These are phyloP conservation scores for Akanthomyces dipterigenus DNA, from an alignment of 2,329 filamentous ascomycete species.

Conservation along the genomic window DNA sequence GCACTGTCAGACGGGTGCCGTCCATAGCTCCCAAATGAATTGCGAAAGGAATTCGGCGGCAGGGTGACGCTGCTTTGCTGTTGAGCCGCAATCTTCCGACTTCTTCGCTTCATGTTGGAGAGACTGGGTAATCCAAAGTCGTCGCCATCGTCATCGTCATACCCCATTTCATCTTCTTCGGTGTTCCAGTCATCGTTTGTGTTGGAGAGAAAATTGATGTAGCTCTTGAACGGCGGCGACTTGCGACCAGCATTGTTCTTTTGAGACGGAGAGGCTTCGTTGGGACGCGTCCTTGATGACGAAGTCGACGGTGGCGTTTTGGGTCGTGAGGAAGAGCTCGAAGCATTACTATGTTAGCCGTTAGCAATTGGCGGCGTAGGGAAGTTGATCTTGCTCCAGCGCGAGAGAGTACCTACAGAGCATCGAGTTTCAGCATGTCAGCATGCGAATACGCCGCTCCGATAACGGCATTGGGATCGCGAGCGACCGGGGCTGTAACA, in stretches of 20 bases:
- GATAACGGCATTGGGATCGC: slow-evolving; percentile 69
- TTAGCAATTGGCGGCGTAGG: slow-evolving; percentile 12
- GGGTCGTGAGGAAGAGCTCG: slow-evolving; percentile 56
- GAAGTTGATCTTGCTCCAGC: not conserved
- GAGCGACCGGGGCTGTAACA: slow-evolving; percentile 30
- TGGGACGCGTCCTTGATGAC: slow-evolving; percentile 41
- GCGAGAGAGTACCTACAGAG: slow-evolving; percentile 50
- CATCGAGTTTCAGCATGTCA: slow-evolving; percentile 84
- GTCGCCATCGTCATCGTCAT: slow-evolving; percentile 84
- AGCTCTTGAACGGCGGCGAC: slow-evolving; percentile 65
- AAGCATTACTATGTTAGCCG: slow-evolving; percentile 45
- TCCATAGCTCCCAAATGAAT: slow-evolving; percentile 31
- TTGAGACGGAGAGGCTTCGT: slow-evolving; percentile 50
- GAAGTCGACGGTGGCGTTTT: slow-evolving; percentile 66
- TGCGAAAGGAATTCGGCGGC: slow-evolving; percentile 30
- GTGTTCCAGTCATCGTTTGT: slow-evolving; percentile 78
- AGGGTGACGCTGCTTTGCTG: slow-evolving; percentile 26
- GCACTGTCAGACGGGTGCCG: slow-evolving; percentile 74
- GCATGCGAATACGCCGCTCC: slow-evolving; percentile 95
- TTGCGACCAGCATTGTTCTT: slow-evolving; percentile 44
- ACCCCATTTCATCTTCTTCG: slow-evolving; percentile 71
- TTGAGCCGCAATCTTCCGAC: slow-evolving; percentile 44
- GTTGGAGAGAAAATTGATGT: slow-evolving; percentile 74
- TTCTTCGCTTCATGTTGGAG: slow-evolving; percentile 79
- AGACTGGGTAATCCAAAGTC: slow-evolving; percentile 93